These are phyloP conservation scores for Rhodotorula toruloides DNA, from an alignment of 768 basidiomycete species.

Conservation along the genomic window DNA sequence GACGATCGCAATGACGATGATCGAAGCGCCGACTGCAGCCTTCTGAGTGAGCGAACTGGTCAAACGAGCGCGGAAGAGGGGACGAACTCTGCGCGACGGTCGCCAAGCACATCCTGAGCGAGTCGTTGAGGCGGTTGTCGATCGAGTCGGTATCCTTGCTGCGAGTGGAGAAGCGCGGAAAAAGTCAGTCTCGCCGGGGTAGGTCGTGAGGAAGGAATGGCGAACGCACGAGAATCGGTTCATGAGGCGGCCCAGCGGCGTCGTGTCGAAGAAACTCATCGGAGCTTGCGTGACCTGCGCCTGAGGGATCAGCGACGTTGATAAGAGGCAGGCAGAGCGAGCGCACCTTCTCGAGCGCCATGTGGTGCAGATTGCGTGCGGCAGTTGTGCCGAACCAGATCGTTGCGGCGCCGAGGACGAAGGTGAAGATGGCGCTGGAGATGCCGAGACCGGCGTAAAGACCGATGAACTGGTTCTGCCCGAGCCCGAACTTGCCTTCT, in stretches of 20 bases:
- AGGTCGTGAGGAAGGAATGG: neutral
- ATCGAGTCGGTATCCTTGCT: constrained; percentile 51
- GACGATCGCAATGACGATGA: constrained; percentile 30
- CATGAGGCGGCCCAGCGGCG: constrained; percentile 46
- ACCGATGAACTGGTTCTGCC: constrained; percentile 59
- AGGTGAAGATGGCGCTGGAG: constrained; percentile 61
- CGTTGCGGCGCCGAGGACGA: constrained; percentile 44
- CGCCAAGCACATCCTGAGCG: constrained; percentile 62
- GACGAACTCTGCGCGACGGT: constrained; percentile 10
- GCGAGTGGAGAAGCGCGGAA: neutral
- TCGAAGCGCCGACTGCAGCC: neutral
- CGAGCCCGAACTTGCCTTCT: constrained; percentile 57
- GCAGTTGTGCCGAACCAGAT: constrained; percentile 60
- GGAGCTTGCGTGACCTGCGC: constrained; percentile 80
- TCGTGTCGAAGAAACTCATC: constrained; percentile 79
- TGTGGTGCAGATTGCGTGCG: constrained; percentile 64
- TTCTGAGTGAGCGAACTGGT: neutral
- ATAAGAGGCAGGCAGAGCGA: too few relatives aligned
- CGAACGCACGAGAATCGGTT: constrained; percentile 24
- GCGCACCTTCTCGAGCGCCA: constrained; percentile 59
- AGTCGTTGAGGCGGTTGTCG: constrained; percentile 62
- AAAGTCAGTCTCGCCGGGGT: too few relatives aligned
- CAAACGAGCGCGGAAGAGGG: neutral
- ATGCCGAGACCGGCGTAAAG: constrained; percentile 45
- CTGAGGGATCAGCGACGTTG: too few relatives aligned